Base-by-base conservation (phyloP, 1,139 yeast species). In the Yamadazyma taylorii region DNA sequence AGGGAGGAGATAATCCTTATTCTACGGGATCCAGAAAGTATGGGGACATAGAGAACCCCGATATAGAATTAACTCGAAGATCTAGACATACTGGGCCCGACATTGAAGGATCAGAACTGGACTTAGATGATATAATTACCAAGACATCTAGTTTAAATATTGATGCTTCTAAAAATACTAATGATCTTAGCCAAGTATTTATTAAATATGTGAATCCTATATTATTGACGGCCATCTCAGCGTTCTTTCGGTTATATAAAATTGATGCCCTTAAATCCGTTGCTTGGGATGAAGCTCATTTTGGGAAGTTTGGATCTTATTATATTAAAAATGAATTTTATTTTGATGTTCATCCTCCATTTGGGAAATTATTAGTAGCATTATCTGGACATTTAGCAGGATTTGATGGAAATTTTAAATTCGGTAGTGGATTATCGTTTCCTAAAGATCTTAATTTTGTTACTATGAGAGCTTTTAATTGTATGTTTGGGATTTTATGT, bases 291-390 rank as follows among this genome's bases (percentile, higher is more conserved):
- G 83, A 78, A 56, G 83, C 83, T 36, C 83, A 78, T 69, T 90
- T 90, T 60, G 97, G 97, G 45, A 89, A 88, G 60, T 90, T 90
- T 58, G 97, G 97, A 37, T 86, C 96, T 11, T 86, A 87, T 62
- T 90, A 90, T 66, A 70, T 90, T 49, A 82, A 90, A 68, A 95
- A 87, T 57, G 95, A 89, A 54, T 90, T 89, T 60, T 90, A 90
- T 61, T 96, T 90, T 58, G 99, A 92, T 65, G 98, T 92, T 41
- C 99, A 92, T 63, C 99, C 99, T 35, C 98, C 98, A 1, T 75
- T 94, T 52, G 98, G 97, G 24, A 94, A 94, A 64, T 88, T 94
- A 95, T 75, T 94, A 45, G 92, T 90, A 46, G 99, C 97, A 1
- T 71, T 94, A 30, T 86, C 96, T 6, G 99, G 98, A 10, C 89